Evolutionary conservation across 2,329 filamentous ascomycete genomes (phyloP).

Genomic region (Periglandula ipomoeae): DNA sequence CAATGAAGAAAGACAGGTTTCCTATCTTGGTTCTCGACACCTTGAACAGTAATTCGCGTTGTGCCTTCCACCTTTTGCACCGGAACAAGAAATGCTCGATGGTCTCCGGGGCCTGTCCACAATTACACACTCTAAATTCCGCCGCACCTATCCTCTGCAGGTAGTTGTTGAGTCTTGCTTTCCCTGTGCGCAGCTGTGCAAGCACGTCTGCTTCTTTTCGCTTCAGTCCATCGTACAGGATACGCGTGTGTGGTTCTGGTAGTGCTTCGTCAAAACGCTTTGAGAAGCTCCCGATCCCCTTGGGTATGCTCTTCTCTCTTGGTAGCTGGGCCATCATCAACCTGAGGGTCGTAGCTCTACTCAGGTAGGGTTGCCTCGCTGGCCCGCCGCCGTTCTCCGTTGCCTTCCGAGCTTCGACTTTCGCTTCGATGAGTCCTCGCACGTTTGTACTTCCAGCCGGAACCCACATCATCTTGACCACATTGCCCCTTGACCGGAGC

Average conservation of each 20-base stretch:
- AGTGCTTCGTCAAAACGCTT: conserved; percentile 8
- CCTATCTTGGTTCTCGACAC: too few relatives aligned
- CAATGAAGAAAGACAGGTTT: conserved; percentile 8
- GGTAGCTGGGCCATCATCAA: too few relatives aligned
- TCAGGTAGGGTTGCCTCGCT: too few relatives aligned
- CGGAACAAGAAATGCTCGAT: conserved; percentile 6
- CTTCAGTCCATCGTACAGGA: conserved; percentile 4
- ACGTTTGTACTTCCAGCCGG: too few relatives aligned
- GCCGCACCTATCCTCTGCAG: conserved; percentile 5
- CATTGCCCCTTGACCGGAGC: too few relatives aligned
- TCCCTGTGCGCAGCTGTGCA: conserved; percentile 7
- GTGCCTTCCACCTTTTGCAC: conserved; percentile 2
- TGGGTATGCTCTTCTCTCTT: too few relatives aligned
- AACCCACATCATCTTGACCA: too few relatives aligned
- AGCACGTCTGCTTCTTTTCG: conserved; percentile 5
- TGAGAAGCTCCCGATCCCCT: conserved; percentile 7
- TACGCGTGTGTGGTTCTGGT: conserved; percentile 6
- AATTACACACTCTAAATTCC: conserved; percentile 4
- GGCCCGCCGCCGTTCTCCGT: too few relatives aligned
- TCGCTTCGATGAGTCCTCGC: too few relatives aligned
- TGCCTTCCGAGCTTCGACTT: too few relatives aligned
- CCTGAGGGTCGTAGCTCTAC: too few relatives aligned
- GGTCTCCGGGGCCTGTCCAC: conserved; percentile 5
- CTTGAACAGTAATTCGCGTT: too few relatives aligned
- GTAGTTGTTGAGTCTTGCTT: conserved; percentile 5